Percentiles rank a stretch among this genome's conserved stretches.
Conservation (phyloP, 768 basidiomycete genomes). For the Russula griseocarnosa region DNA sequence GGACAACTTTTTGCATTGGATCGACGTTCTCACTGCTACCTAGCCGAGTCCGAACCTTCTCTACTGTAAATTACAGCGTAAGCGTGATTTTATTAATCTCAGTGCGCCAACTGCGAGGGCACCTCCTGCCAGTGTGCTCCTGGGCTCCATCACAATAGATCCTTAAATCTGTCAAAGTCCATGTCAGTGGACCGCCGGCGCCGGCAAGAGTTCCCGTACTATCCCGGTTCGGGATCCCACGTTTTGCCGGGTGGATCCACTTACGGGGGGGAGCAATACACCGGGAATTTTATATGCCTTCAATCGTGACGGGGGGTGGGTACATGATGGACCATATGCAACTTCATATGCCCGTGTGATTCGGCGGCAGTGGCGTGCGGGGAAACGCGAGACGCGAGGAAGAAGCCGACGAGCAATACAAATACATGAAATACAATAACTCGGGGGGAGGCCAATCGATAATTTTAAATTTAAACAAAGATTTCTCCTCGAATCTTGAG, state of each 20-base stretch:
- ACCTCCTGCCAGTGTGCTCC: background rate
- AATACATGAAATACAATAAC: no score
- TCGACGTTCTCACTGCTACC: background rate
- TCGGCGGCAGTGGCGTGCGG: background rate
- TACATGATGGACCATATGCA: background rate
- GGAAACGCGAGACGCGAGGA: background rate
- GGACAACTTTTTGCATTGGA: background rate
- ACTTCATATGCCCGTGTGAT: no score
- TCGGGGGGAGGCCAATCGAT: background rate
- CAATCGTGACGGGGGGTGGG: background rate
- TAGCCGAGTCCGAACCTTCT: conserved; percentile 2
- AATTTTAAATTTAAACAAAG: conserved; percentile 15
- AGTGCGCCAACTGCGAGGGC: background rate
- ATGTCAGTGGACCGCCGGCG: background rate
- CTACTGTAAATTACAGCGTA: background rate
- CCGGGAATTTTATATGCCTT: background rate
- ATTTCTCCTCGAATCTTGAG: background rate
- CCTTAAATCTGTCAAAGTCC: background rate
- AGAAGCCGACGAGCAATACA: background rate
- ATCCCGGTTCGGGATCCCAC: background rate
- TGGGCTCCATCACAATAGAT: no score
- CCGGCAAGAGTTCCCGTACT: background rate
- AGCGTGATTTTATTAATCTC: background rate
- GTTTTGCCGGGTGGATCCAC: background rate
- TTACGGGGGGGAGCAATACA: background rate